These are phyloP conservation scores for Fusarium sarcochroum DNA, from an alignment of 2,329 filamentous ascomycete species.

Conservation along the genomic window DNA sequence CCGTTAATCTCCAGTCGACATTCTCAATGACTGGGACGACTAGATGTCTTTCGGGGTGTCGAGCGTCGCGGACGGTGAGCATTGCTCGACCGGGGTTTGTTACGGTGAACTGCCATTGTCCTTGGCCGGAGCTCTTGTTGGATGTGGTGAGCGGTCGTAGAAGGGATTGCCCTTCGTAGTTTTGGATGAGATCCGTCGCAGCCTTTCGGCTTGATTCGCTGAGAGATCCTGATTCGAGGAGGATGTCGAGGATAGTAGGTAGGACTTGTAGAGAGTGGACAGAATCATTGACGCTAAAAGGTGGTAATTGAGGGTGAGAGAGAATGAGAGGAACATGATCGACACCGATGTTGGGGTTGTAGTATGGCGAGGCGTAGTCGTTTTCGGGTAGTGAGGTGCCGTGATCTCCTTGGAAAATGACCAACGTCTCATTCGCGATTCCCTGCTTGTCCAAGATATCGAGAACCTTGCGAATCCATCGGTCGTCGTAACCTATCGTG, in stretches of 20 bases:
- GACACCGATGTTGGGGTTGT: conserved; percentile 52
- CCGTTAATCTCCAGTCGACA: conserved; percentile 52
- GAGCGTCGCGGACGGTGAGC: conserved; percentile 52
- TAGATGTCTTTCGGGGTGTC: conserved; percentile 49
- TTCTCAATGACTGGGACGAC: conserved; percentile 53
- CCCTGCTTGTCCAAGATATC: conserved; percentile 51
- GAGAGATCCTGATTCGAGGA: conserved; percentile 51
- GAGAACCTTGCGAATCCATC: conserved; percentile 51
- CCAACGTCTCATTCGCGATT: conserved; percentile 52
- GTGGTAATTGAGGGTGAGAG: conserved; percentile 51
- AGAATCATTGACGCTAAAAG: conserved; percentile 47
- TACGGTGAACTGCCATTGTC: conserved; percentile 54
- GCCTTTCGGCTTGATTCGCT: conserved; percentile 35
- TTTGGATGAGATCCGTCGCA: conserved; percentile 45
- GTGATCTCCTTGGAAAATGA: conserved; percentile 53
- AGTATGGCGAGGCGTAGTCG: conserved; percentile 50
- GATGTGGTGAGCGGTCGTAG: conserved; percentile 41
- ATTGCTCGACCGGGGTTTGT: conserved; percentile 54
- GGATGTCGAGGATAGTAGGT: conserved; percentile 53
- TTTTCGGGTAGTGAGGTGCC: conserved; percentile 53
- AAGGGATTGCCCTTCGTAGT: conserved; percentile 54
- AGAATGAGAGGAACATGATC: conserved; percentile 52
- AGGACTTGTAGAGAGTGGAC: conserved; percentile 52
- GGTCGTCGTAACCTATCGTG: conserved; percentile 51
- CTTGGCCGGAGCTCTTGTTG: conserved; percentile 38